A percentile compares a stretch with the other conserved stretches of the same genome.
These are phyloP conservation scores for Hemerocallis citrina DNA, from an alignment of 106 monocot species.

Conservation along the genomic window DNA sequence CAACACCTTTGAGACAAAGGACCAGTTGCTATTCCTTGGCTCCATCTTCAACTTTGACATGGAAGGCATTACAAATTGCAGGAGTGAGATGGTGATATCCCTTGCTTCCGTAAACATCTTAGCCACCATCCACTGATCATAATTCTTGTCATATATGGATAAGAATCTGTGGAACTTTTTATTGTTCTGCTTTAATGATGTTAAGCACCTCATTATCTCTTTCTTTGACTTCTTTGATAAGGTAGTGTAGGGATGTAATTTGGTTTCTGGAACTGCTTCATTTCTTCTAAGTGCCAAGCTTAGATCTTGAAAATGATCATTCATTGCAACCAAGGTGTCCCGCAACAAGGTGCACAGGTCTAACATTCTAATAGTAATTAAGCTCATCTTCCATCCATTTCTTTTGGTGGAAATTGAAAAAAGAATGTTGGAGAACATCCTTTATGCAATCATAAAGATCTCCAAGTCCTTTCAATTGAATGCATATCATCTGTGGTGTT, in stretches of 20 bases:
- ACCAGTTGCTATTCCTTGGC: conserved; percentile 6
- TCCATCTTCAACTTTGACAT: background rate
- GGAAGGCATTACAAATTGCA: background rate
- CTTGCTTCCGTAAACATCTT: conserved; percentile 18
- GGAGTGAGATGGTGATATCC: conserved; percentile 16
- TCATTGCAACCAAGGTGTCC: conserved; percentile 5
- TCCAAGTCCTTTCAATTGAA: conserved; percentile 11
- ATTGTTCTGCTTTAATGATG: background rate
- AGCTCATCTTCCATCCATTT: conserved; percentile 35
- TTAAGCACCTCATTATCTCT: background rate
- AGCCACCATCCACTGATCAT: background rate
- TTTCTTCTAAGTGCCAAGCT: background rate
- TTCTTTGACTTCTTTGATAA: background rate
- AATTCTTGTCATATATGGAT: background rate
- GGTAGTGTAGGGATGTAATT: background rate
- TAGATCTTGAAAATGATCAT: conserved; percentile 13
- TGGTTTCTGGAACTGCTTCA: background rate
- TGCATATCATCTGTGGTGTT: background rate
- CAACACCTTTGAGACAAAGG: conserved; percentile 16
- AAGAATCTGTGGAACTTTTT: background rate
- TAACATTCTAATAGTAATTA: conserved; percentile 19
- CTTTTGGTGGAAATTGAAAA: conserved; percentile 6
- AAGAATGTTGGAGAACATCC: conserved; percentile 14
- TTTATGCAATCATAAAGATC: conserved; percentile 19
- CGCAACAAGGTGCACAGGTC: conserved; percentile 19